Base-by-base conservation (phyloP, 2,329 filamentous ascomycete genomes). In the Amauroascus niger region DNA sequence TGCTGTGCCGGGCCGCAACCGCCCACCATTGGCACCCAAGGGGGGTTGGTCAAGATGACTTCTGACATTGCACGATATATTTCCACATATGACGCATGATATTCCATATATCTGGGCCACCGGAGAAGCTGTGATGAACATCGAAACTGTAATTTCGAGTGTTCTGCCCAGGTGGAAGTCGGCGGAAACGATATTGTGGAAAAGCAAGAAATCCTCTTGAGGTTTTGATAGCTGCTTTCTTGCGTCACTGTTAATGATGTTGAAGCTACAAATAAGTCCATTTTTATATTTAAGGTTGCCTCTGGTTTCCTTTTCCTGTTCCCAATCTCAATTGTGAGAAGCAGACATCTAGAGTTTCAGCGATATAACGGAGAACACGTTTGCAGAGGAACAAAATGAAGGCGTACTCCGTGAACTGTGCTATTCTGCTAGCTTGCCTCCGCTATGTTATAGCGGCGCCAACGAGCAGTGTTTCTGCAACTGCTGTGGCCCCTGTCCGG, bases 401-500 rank as follows among this genome's bases (percentile, higher is more conserved):
- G 41, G 4, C 41, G 1, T 46, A 14, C 26, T 26, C 40, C 16
- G 30, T 39, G 8, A 18, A 16, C n/a, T 7, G 24, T 30, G 37
- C 32, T 30, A 20, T 53, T 46, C 20, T 53, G 13, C 41, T 53
- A 18, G 40, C 50, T 7, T 53, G 28, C n/a, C 14, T 47, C 18
- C 30, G 18, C 26, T 35, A 18, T 18, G 26, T 41, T 16, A 11
- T 53, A 13, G 50, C 40, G 7, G 50, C 43, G 2, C 50, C 50
- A n/a, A 18, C 49, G n/a, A 16, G 16, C 20, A 46, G 43, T 20
- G 26, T 33, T 32, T 44, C 49, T 22, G 22, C 49, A 11, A 52
- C 49, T n/a, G 39, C 49, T 35, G 49, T 43, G 22, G 41, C 50
- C 26, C 52, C 52, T 6, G 30, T 18, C n/a, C n/a, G 52, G 11